Base-by-base conservation (phyloP, 2,329 filamentous ascomycete genomes). In the Fusarium abutilonis region DNA sequence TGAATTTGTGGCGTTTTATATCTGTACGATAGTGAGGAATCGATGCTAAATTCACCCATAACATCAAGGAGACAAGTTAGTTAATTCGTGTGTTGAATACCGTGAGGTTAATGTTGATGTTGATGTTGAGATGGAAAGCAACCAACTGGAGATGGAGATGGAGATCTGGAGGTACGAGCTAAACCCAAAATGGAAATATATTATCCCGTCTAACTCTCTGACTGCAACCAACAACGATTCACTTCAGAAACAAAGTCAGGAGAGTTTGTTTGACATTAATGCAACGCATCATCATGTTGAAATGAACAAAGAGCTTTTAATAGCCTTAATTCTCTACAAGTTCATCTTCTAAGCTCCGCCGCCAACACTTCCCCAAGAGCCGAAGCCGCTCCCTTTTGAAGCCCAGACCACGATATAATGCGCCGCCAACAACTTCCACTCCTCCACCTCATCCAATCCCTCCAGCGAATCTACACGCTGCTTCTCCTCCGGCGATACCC, bases 381-480 rank as follows among this genome's bases (percentile, higher is more conserved):
- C 62, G 36, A 68, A 63, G 1, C 60, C 69, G 4, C 26, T 51
- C 3, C 70, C 73, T 31, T 85, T 88, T 86, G 90, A 96, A 1
- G 89, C 95, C 94, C 94, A 98, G 4, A 87, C 88, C 39, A 99
- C 84, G 63, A 93, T 88, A 72, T 99, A 99, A 80, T 99, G 95
- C 64, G 84, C 86, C 1, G 93, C 91, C 68, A 99, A 77, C 67
- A 99, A 76, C 70, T 89, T 83, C 90, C 95, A 96, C 78, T 99
- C 95, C 76, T 99, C 95, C 21, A 97, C 84, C 77, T 99, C 95
- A 77, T 99, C 95, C 61, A 99, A 76, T 70, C 95, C 93, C 75
- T 99, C 93, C 23, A 97, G 74, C 10, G 79, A 76, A 63, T 93
- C 89, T 1, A 98, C 86, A 43, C 93, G 82, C 70, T 91, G 88